Evolutionary conservation across 345 rosid species (phyloP).

Genomic region (Euphorbia peplus): DNA sequence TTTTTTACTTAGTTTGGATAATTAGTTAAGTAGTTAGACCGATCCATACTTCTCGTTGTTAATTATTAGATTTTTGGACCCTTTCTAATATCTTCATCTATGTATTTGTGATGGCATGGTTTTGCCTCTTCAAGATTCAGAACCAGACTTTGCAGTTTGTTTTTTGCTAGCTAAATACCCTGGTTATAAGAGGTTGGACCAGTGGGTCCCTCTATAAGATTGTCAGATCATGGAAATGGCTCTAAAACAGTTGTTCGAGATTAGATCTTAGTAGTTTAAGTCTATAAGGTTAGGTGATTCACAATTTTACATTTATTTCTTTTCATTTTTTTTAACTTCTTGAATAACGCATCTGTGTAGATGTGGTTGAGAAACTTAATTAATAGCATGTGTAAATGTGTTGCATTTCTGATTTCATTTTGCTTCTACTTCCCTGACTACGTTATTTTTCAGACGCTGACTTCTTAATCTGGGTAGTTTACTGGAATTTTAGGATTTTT

Average conservation of each 20-base stretch:
- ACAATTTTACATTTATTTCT: neutral
- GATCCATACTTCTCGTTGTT: no score
- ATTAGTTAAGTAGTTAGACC: no score
- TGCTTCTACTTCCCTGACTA: neutral
- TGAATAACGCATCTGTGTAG: neutral
- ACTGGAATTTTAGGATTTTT: neutral
- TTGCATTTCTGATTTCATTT: neutral
- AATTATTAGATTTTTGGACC: no score
- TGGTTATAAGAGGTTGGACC: no score
- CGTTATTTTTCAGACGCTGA: no score
- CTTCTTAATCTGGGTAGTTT: neutral
- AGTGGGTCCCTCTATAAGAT: neutral
- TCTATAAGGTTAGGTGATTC: neutral
- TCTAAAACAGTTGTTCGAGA: neutral
- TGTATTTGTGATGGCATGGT: no score
- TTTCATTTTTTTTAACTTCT: neutral
- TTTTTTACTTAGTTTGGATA: no score
- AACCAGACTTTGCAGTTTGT: no score
- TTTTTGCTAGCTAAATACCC: no score
- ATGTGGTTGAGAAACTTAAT: neutral
- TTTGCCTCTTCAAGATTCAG: no score
- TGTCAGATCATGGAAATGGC: neutral
- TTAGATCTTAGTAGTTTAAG: neutral
- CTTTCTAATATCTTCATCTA: no score
- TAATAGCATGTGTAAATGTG: no score